Evolutionary conservation across 139 green algal genomes (phyloP).

Genomic region (Edaphochlamys debaryana): DNA sequence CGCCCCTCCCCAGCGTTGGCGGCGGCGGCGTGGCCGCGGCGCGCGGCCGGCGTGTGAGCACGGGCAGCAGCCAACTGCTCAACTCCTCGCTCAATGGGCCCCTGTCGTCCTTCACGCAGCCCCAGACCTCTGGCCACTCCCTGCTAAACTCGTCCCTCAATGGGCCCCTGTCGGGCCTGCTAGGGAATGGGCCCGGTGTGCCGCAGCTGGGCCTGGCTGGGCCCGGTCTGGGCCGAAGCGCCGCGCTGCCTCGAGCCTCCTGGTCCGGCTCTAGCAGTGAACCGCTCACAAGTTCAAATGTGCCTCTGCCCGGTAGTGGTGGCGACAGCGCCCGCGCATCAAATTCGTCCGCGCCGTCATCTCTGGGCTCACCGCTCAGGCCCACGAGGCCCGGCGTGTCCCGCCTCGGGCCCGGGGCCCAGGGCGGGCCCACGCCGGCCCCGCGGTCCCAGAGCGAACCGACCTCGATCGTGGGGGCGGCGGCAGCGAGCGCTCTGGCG

Average conservation of each 20-base stretch:
- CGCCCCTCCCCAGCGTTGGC: too few species aligned
- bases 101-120: not conserved
- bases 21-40: too few species aligned
- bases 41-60: not conserved
- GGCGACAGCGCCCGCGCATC: not conserved
- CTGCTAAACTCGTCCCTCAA: not conserved
- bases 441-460: not conserved
- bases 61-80: not conserved
- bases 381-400: too few species aligned
- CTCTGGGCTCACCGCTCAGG: too few species aligned
- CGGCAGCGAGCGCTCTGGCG: not conserved
- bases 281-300: too few species aligned
- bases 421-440: not conserved
- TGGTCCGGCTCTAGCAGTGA: constrained; percentile 10
- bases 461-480: not conserved
- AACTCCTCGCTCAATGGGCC: not conserved
- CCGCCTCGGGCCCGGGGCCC: too few species aligned
- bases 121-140: too few species aligned
- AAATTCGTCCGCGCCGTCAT: too few species aligned
- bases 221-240: not conserved
- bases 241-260: not conserved
- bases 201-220: not conserved
- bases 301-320: too few species aligned
- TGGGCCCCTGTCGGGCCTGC: not conserved
- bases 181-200: too few species aligned